Base-by-base conservation (phyloP, 805 yeast species). In the Torulaspora franciscae region DNA sequence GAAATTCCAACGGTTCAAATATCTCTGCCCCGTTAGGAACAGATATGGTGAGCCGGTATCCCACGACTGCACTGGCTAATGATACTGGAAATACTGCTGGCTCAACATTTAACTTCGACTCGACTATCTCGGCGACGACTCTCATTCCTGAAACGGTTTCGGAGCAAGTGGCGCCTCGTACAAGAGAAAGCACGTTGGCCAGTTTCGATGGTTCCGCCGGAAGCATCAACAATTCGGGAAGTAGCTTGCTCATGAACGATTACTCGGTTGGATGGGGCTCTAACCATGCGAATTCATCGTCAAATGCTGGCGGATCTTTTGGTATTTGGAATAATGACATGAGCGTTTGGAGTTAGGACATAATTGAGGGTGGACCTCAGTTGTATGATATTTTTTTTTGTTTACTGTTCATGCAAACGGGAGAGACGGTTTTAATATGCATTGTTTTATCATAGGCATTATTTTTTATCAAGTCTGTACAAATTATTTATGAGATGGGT, bases 331-430 rank as follows among this genome's bases (percentile, higher is more conserved):
- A 57, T 44, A 62, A 54, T 45, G 66, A 65, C 43, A 65, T 64
- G 67, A 65, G 67, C 42, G 71, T 67, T 38, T 67, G 71, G 71
- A 64, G 68, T 48, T 66, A 41, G 15, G 26, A 32, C 30, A 42
- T 29, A 32, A 28, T 36, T 25, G 17, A 39, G 47, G 24, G 32
- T 27, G 26, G 36, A 19, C 24, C 36, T 37, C 36, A 37, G 34
- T 42, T 42, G 43, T 37, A 28, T 37, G 43, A 42, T 42, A 35
- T 46, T 32, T 37, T 27, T 39, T 33, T 22, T 44, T 32, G 15
- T 33, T 32, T 32, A 37, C 25, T 28, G 32, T 40, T 46, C 41
- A 37, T 39, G 26, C 33, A 25, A 34, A 39, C 35, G 32, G 45
- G 40, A 14, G 38, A 19, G 37, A 40, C 37, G 24, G 43, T 42